Percentiles rank a stretch among this genome's conserved stretches.
These are phyloP conservation scores for Phytophthora meadii DNA, from an alignment of 352 stramenopile genomes.

Conservation along the genomic window DNA sequence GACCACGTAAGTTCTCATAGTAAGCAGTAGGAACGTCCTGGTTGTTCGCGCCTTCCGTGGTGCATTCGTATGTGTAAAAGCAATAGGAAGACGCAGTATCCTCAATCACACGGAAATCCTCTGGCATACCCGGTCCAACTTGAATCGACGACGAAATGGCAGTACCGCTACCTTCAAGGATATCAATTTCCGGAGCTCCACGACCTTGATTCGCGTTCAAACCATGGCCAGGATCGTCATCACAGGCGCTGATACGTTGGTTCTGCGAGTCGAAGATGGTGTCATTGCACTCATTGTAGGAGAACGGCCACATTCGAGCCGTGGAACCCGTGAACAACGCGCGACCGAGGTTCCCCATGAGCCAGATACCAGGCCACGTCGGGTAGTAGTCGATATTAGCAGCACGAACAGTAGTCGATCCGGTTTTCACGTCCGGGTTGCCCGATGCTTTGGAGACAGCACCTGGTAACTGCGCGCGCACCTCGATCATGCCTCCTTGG, in stretches of 20 bases:
- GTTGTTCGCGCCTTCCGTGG: slow-evolving; percentile 51
- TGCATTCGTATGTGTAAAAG: slow-evolving; percentile 52
- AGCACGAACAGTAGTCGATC: slow-evolving; percentile 19
- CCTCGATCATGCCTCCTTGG: slow-evolving; percentile 91
- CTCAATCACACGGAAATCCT: slow-evolving; percentile 51
- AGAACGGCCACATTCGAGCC: slow-evolving; percentile 96
- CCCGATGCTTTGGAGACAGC: slow-evolving; percentile 48
- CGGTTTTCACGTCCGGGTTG: slow-evolving; percentile 47
- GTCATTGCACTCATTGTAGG: slow-evolving; percentile 92
- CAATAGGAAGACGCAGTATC: slow-evolving; percentile 33
- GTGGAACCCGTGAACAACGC: slow-evolving; percentile 95
- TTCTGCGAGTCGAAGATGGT: slow-evolving; percentile 66
- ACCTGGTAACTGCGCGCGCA: slow-evolving; percentile 87
- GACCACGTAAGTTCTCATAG: slow-evolving; percentile 47
- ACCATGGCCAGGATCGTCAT: slow-evolving; percentile 90
- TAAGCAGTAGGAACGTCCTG: slow-evolving; percentile 45
- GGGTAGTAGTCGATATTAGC: slow-evolving; percentile 51
- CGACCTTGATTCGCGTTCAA: slow-evolving; percentile 90
- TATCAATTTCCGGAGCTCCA: slow-evolving; percentile 96
- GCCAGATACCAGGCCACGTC: slow-evolving; percentile 95
- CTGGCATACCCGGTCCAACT: slow-evolving; percentile 74
- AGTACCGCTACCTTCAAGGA: slow-evolving; percentile 91
- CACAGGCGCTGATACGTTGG: slow-evolving; percentile 90
- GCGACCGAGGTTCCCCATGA: slow-evolving; percentile 95
- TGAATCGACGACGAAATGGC: slow-evolving; percentile 93